A percentile compares a stretch with the other conserved stretches of the same genome.
Evolutionary conservation across 495 filamentous ascomycete genomes (phyloP).

Genomic region (Hypoxylon fuscum): DNA sequence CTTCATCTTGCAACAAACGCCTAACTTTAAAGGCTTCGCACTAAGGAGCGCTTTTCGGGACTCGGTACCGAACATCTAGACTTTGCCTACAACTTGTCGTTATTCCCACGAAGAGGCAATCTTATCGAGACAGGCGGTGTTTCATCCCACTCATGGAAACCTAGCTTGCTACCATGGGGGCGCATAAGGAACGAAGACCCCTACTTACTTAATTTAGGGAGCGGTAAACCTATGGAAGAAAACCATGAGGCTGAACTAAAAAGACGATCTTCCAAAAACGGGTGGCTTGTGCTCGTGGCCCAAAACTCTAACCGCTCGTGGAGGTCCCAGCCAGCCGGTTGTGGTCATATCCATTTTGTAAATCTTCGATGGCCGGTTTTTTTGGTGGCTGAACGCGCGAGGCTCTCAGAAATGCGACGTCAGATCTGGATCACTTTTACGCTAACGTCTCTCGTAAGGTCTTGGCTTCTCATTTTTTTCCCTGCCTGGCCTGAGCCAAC

Average conservation of each 20-base stretch:
- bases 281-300: conserved; percentile 11
- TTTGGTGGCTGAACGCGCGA: conserved; percentile 26
- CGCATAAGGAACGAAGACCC: conserved; percentile 8
- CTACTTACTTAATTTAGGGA: conserved; percentile 4
- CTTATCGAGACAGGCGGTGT: conserved; percentile 37
- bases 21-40: not conserved
- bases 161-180: conserved; percentile 22
- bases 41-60: conserved; percentile 6
- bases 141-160: conserved; percentile 30
- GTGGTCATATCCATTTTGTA: not conserved
- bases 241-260: conserved; percentile 24
- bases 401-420: conserved; percentile 31
- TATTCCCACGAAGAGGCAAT: conserved; percentile 30
- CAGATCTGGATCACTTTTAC: conserved; percentile 31
- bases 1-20: not conserved
- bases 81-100: conserved; percentile 6
- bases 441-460: conserved; percentile 14
- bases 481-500: conserved; percentile 28
- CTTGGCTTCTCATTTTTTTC: conserved; percentile 15
- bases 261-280: not conserved
- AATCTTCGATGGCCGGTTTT: conserved; percentile 14
- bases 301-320: not conserved
- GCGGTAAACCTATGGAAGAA: not conserved
- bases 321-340: not conserved
- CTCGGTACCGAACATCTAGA: conserved; percentile 10